Conservation (phyloP, 768 basidiomycete genomes). For the Boletus subcaerulescens region DNA sequence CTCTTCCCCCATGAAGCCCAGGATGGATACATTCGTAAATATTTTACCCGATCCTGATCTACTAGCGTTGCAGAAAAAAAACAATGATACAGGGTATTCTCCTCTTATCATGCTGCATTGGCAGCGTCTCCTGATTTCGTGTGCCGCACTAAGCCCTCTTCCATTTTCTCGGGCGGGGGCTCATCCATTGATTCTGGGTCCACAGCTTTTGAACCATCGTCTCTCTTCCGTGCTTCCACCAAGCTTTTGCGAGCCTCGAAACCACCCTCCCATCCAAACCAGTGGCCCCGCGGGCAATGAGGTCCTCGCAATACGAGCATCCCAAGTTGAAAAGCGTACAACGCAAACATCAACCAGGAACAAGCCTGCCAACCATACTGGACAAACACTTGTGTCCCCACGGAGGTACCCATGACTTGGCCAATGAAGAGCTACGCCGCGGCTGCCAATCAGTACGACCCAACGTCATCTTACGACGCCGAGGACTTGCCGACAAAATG, state of each 20-base stretch:
- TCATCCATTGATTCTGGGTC: neutral
- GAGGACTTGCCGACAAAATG: constrained; percentile 57
- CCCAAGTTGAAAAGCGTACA: constrained; percentile 52
- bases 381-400: constrained; percentile 70
- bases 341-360: constrained; percentile 58
- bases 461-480: neutral
- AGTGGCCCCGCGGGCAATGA: constrained; percentile 45
- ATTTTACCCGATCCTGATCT: too few species aligned
- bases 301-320: constrained; percentile 68
- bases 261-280: constrained; percentile 67
- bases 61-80: too few species aligned
- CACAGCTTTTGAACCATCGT: neutral
- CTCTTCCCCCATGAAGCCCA: neutral
- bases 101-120: neutral
- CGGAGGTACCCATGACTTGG: constrained; percentile 79
- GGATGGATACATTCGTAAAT: neutral
- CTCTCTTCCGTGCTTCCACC: constrained; percentile 17
- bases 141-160: neutral
- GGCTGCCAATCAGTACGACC: neutral
- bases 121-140: neutral
- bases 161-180: constrained; percentile 8
- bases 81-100: neutral
- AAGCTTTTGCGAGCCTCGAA: constrained; percentile 41
- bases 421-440: constrained; percentile 57
- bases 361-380: constrained; percentile 67